Conservation (phyloP, 176 grass and related monocot genomes). For the Chloris gayana region DNA sequence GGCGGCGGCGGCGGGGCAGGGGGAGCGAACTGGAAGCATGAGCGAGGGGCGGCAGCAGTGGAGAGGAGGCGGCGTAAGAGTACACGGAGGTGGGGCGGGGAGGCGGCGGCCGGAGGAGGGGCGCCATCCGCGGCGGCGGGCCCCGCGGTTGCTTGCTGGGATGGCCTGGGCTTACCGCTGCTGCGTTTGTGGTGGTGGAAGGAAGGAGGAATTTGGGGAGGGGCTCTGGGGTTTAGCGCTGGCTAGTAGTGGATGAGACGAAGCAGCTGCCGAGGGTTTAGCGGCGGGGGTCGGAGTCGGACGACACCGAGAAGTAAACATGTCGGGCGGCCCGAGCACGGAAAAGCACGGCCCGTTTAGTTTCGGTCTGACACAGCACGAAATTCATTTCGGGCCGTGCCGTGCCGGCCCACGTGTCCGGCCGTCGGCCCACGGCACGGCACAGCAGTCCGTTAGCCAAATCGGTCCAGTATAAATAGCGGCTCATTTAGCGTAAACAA, state of each 20-base stretch:
- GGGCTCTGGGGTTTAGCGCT: constrained; percentile 28
- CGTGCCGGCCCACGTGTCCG: no score
- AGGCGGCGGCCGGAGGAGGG: constrained; percentile 49
- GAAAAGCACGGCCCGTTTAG: no score
- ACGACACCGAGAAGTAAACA: no score
- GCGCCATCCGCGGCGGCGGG: constrained; percentile 59
- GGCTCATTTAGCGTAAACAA: no score
- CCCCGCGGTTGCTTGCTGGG: background rate
- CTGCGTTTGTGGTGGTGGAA: background rate
- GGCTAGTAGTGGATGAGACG: constrained; percentile 41
- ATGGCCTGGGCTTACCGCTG: background rate
- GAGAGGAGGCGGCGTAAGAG: constrained; percentile 59
- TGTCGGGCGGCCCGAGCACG: no score
- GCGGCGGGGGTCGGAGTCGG: constrained; percentile 14
- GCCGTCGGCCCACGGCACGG: no score
- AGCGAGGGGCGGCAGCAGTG: constrained; percentile 40
- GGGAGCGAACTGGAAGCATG: constrained; percentile 21
- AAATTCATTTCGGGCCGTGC: no score
- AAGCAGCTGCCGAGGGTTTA: constrained; percentile 33
- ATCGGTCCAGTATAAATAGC: no score
- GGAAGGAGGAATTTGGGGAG: background rate
- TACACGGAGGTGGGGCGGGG: constrained; percentile 55
- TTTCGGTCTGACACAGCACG: no score
- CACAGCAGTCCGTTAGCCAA: no score
- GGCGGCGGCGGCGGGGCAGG: constrained; percentile 32